Evolutionary conservation across 2,329 filamentous ascomycete species (phyloP), one percentile per base, ranked within the genome.

Genomic region (Westerdykella ornata): DNA sequence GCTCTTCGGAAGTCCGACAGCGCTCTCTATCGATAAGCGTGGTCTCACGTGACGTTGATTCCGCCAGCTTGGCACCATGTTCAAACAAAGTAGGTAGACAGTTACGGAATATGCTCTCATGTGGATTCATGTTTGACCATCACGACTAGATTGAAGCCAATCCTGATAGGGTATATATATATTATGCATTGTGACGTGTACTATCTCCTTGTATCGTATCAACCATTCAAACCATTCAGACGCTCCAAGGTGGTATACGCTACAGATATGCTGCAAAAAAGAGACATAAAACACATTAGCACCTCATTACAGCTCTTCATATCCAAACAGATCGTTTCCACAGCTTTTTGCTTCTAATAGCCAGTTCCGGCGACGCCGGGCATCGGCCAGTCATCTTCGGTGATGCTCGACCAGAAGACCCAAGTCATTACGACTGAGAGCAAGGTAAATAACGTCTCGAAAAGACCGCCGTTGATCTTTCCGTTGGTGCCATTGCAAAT

Each of bases 321-420:
- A 49, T 47, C 42, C 49, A 46, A 40, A 47, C 38, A 46, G 43
- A 38, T 49, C 31, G 19, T 35, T 20, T 22, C 8, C 33, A 38
- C 13, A 41, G 18, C 3, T 39, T 20, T 41, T 60, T 44, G 65
- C 45, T 62, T 63, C 51, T 71, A 71, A 20, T 63, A 59, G 48
- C 62, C 68, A 6, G 62, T 60, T 3, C 63, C 63, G 22, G 59
- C 55, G 6, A 65, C 59, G 6, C 62, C 59, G 14, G 75, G 72
- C 65, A 77, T 73, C 2, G 89, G 88, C 92, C 92, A 98, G 71
- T 96, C 90, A 59, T 98, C 92, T 69, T 98, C 92, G 13, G 92
- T 98, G 57, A 98, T 98, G 70, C 88, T 96, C 35, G 88, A 94
- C 92, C 92, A 98, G 74, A 98, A 98, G 43, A 86, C 68, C 89